A percentile compares a stretch with the other conserved stretches of the same genome.
Evolutionary conservation across 192 early-diverging fungal species (phyloP).

Genomic region (Backusella sp.): DNA sequence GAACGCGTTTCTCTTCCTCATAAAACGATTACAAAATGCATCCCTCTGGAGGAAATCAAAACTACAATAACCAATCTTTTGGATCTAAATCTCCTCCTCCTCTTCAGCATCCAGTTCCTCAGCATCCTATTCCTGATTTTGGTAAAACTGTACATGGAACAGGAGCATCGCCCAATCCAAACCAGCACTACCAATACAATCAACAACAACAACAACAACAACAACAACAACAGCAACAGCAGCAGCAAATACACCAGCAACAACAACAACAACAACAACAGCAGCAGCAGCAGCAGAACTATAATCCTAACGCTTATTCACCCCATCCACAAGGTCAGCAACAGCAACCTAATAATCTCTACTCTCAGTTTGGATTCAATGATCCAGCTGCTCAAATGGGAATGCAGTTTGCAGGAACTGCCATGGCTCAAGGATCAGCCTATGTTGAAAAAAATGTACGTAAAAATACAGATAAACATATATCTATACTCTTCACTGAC

Average conservation of each 20-base stretch:
- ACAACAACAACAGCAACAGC: conserved; percentile 24
- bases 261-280: conserved; percentile 12
- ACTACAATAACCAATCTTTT: conserved; percentile 6
- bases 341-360: conserved; percentile 30
- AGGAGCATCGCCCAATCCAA: conserved; percentile 46
- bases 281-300: not conserved
- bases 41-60: conserved; percentile 17
- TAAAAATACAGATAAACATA: not conserved
- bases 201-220: conserved; percentile 21
- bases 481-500: not conserved
- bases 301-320: conserved; percentile 13
- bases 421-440: conserved; percentile 79
- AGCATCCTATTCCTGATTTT: conserved; percentile 56
- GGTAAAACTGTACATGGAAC: conserved; percentile 36
- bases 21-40: conserved; percentile 10
- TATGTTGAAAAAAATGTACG: conserved; percentile 91
- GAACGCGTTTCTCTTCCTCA: not conserved
- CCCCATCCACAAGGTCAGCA: conserved; percentile 11
- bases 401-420: conserved; percentile 89
- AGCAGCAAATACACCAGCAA: conserved; percentile 38
- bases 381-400: conserved; percentile 87
- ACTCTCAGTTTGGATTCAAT: conserved; percentile 52
- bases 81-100: conserved; percentile 52
- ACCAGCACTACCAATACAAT: conserved; percentile 23
- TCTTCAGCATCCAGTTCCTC: conserved; percentile 59